These are phyloP conservation scores for Leccinellum rugosiceps DNA, from an alignment of 768 basidiomycete species.

Conservation along the genomic window DNA sequence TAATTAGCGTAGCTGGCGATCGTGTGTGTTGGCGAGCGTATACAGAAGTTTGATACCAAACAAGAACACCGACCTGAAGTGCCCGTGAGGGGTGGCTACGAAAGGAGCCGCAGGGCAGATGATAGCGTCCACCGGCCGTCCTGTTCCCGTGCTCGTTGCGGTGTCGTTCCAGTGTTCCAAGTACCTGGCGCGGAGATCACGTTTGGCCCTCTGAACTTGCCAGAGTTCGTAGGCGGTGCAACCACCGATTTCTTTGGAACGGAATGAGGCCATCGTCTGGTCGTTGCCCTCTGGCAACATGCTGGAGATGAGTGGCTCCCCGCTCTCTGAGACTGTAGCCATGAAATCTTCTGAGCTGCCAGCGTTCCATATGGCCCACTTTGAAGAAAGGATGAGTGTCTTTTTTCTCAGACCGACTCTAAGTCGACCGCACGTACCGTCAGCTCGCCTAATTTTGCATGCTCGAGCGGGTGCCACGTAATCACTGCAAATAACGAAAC, in stretches of 20 bases:
- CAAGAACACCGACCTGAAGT: constrained; percentile 40
- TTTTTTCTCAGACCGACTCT: background rate
- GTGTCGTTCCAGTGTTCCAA: constrained; percentile 63
- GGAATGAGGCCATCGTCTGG: constrained; percentile 22
- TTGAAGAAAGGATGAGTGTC: background rate
- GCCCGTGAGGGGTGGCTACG: constrained; percentile 62
- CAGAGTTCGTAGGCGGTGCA: constrained; percentile 63
- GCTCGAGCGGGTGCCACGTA: constrained; percentile 61
- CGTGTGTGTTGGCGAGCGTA: background rate
- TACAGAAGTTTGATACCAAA: background rate
- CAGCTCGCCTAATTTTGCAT: constrained; percentile 41
- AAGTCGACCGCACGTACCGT: constrained; percentile 36
- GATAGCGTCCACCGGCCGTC: constrained; percentile 73
- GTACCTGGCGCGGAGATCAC: constrained; percentile 51
- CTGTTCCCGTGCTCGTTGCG: constrained; percentile 51
- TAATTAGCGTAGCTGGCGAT: constrained; percentile 44
- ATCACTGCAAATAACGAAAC: constrained; percentile 44
- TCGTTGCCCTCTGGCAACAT: constrained; percentile 39
- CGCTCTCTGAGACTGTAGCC: constrained; percentile 34
- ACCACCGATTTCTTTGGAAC: constrained; percentile 19
- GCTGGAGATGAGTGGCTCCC: constrained; percentile 53
- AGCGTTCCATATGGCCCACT: constrained; percentile 44
- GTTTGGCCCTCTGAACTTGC: constrained; percentile 53
- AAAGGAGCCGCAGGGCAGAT: constrained; percentile 61
- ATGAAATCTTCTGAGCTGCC: constrained; percentile 49